phyloP scores from a whole-genome alignment of 768 basidiomycete species.

The Mycena rebaudengoi region DNA sequence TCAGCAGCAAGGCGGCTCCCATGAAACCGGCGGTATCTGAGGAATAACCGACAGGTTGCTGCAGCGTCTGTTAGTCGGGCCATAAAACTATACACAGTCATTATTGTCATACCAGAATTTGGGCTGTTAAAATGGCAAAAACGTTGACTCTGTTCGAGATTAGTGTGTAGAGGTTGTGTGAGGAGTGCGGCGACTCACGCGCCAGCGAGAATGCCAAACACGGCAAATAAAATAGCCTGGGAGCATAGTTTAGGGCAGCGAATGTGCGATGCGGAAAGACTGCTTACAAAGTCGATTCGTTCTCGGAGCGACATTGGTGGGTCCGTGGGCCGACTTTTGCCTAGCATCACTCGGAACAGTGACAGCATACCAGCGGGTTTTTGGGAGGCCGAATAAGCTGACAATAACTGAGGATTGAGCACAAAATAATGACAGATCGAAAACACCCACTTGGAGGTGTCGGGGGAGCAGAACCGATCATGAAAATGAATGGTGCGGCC shows the following conservation, averaged over 20 bases:
- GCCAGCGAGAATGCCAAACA: constrained; percentile 74
- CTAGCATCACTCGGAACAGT: constrained; percentile 64
- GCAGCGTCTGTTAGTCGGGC: neutral
- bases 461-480: constrained; percentile 71
- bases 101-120: constrained; percentile 71
- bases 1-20: constrained; percentile 70
- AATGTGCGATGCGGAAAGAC: neutral
- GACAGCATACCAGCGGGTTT: constrained; percentile 60
- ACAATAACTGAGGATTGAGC: constrained; percentile 7
- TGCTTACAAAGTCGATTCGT: constrained; percentile 67
- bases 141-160: constrained; percentile 60
- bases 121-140: constrained; percentile 70
- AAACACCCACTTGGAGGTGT: constrained; percentile 75
- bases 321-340: constrained; percentile 48
- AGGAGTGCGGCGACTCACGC: constrained; percentile 54
- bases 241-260: neutral
- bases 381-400: constrained; percentile 76
- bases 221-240: constrained; percentile 52
- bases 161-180: neutral
- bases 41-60: constrained; percentile 81
- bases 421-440: neutral
- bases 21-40: constrained; percentile 71
- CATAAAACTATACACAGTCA: too few relatives aligned
- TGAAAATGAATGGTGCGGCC: constrained; percentile 62
- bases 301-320: constrained; percentile 70